Evolutionary conservation across 148 eudicot species (phyloP), one percentile per base, ranked within the genome.

Genomic region (Agrostemma githago): DNA sequence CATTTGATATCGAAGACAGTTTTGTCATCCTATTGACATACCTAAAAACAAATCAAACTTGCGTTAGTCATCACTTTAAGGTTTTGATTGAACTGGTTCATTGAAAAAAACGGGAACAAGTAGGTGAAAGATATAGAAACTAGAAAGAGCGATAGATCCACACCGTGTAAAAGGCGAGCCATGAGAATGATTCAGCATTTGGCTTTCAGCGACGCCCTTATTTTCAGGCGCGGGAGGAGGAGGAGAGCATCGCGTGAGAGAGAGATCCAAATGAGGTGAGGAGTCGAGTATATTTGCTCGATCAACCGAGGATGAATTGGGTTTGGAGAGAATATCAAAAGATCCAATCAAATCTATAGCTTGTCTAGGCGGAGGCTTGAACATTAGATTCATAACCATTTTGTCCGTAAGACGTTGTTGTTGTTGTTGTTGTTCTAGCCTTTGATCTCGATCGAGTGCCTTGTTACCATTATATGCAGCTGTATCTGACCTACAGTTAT

Each of bases 91-190:
- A 26, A 26, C 34, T 26, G 34, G 34, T 26, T 26, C 34, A 43
- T 37, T 15, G 40, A 17, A 60, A 15, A 62, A 41, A 74, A 63
- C 57, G 20, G 9, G 16, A 62, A 57, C 2, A 17, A 60, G 21
- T 41, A 3, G 8, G 8, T 66, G 70, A 11, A 16, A 66, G 43
- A 4, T 51, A 0, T 3, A 16, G 3, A 60, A 53, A 5, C 0
- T 3, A 16, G 3, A 60, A 53, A 5, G 53, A 19, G 42, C 69
- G 71, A 41, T 82, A 72, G 71, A 41, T 82, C 80, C 87, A 83
- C 66, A 93, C 97, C 91, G 79, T 6, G 95, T 88, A 72, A 94
- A 94, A 67, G 92, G 88, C 6, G 98, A 94, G 71, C 85, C 93
- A 66, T 84, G 89, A 10, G 98, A 94, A 77, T 88, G 98, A 74